These are phyloP conservation scores for Magnaporthiopsis poae DNA, from an alignment of 2,329 filamentous ascomycete species.

Conservation along the genomic window DNA sequence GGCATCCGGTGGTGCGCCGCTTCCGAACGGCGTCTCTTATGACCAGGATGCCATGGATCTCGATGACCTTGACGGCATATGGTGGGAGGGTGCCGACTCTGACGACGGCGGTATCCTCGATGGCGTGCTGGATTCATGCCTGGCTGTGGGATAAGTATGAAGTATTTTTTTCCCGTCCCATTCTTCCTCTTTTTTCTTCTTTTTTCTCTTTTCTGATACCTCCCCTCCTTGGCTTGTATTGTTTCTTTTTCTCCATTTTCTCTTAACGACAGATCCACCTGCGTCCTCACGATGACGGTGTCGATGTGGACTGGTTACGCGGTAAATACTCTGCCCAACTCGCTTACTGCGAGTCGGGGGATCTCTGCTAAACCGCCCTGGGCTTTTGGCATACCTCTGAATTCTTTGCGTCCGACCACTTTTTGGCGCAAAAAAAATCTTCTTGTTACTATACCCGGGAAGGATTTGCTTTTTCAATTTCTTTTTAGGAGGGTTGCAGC, in stretches of 20 bases:
- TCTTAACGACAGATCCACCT: background rate
- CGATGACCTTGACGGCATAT: slow-evolving; percentile 45
- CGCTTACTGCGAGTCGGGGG: background rate
- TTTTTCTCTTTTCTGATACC: background rate
- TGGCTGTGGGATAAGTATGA: slow-evolving; percentile 31
- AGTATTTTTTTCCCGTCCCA: background rate
- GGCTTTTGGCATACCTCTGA: background rate
- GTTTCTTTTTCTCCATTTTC: background rate
- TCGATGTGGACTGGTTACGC: background rate
- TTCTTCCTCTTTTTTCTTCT: too few species aligned
- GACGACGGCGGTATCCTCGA: slow-evolving; percentile 45
- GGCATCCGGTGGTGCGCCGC: slow-evolving; percentile 8
- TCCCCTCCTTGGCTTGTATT: background rate
- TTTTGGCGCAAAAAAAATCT: slow-evolving; percentile 2
- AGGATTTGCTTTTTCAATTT: background rate
- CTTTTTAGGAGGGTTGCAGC: background rate
- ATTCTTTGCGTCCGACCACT: background rate
- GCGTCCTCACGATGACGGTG: background rate
- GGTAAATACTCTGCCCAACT: background rate
- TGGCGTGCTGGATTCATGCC: slow-evolving; percentile 45
- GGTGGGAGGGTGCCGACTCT: slow-evolving; percentile 52
- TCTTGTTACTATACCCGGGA: slow-evolving; percentile 4
- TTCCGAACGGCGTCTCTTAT: slow-evolving; percentile 38
- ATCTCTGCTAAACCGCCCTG: background rate
- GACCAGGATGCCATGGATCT: slow-evolving; percentile 48